These are phyloP conservation scores for Daldinia bambusicola DNA, from an alignment of 495 filamentous ascomycete species.

Conservation along the genomic window DNA sequence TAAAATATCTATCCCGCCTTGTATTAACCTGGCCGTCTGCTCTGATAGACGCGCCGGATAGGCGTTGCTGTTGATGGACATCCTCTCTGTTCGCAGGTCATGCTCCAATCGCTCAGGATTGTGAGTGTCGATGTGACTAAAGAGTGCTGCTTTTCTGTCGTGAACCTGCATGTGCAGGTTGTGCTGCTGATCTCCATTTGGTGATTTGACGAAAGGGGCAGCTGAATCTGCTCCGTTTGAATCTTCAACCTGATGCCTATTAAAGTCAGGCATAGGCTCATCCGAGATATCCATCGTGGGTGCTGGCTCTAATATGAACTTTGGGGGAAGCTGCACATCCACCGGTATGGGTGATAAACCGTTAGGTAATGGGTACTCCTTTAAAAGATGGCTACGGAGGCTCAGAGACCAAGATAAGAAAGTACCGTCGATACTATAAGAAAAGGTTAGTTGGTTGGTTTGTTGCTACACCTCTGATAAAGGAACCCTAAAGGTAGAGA, in stretches of 20 bases:
- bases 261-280: conserved; percentile 29
- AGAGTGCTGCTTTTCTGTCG: conserved; percentile 41
- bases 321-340: conserved; percentile 79
- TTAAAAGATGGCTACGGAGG: conserved; percentile 71
- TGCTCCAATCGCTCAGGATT: conserved; percentile 17
- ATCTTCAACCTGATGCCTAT: conserved; percentile 1
- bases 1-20: conserved; percentile 39
- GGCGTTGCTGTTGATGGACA: conserved; percentile 32
- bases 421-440: conserved; percentile 70
- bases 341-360: conserved; percentile 76
- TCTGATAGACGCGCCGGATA: conserved; percentile 40
- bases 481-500: background rate
- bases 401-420: conserved; percentile 81
- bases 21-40: conserved; percentile 30
- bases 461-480: background rate
- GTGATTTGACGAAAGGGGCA: conserved; percentile 7
- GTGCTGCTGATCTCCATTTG: background rate
- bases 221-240: background rate
- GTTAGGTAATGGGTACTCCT: conserved; percentile 72
- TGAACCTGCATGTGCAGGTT: conserved; percentile 16
- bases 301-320: conserved; percentile 72
- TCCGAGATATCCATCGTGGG: conserved; percentile 36
- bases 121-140: conserved; percentile 39
- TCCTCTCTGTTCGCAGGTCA: conserved; percentile 26
- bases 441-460: background rate